Percentiles rank a stretch among this genome's conserved stretches.
Conservation (phyloP, 352 stramenopile genomes). For the Phytophthora idaei region DNA sequence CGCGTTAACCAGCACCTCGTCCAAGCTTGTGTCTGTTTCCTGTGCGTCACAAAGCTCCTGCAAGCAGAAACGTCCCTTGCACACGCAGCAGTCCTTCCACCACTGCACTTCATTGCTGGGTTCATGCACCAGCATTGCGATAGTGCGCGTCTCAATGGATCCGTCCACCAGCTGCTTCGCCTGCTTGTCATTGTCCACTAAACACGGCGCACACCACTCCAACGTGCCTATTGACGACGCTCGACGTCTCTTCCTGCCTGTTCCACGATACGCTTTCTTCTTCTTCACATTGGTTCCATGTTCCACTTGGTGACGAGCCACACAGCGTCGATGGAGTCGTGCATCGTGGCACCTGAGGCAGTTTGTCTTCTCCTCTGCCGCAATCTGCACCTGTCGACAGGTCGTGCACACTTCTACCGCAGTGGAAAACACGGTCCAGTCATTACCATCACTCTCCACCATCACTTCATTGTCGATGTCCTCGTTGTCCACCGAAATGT, state of each 20-base stretch:
- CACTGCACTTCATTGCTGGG: slow-evolving; percentile 22
- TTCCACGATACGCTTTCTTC: slow-evolving; percentile 21
- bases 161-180: slow-evolving; percentile 16
- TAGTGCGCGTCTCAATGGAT: slow-evolving; percentile 43
- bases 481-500: background rate
- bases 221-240: slow-evolving; percentile 9
- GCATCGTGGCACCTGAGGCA: slow-evolving; percentile 43
- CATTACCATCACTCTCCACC: slow-evolving; percentile 10
- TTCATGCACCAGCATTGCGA: slow-evolving; percentile 46
- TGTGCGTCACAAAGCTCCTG: slow-evolving; percentile 48
- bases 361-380: slow-evolving; percentile 25
- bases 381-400: slow-evolving; percentile 64
- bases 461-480: slow-evolving; percentile 9
- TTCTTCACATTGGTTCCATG: slow-evolving; percentile 11
- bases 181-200: slow-evolving; percentile 21
- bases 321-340: slow-evolving; percentile 43
- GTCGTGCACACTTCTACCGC: slow-evolving; percentile 57
- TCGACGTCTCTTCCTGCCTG: slow-evolving; percentile 34
- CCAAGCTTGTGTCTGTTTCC: slow-evolving; percentile 30
- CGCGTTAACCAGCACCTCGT: slow-evolving; percentile 37
- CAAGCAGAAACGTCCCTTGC: slow-evolving; percentile 43
- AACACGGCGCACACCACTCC: slow-evolving; percentile 32
- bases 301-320: slow-evolving; percentile 12
- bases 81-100: slow-evolving; percentile 39
- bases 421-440: slow-evolving; percentile 46